These are phyloP conservation scores for Hibiscus tridactylites DNA, from an alignment of 345 rosid genomes.

Conservation along the genomic window DNA sequence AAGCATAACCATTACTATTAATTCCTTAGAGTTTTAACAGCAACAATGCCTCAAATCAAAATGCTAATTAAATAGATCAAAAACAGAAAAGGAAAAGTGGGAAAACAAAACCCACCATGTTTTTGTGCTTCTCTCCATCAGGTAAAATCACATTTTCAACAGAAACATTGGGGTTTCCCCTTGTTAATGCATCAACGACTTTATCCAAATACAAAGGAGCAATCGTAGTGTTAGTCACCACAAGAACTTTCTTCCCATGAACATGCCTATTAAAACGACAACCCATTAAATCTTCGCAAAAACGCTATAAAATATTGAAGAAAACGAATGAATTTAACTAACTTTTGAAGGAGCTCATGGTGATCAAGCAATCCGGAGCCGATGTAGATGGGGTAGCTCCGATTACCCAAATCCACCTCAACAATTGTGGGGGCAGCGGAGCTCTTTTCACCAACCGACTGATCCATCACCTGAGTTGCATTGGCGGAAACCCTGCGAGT, in stretches of 20 bases:
- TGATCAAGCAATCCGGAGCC: slow-evolving; percentile 84
- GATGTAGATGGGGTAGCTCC: slow-evolving; percentile 94
- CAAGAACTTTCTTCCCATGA: slow-evolving; percentile 91
- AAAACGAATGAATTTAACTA: neutral
- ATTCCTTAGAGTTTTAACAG: neutral
- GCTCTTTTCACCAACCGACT: slow-evolving; percentile 31
- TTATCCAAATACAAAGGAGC: slow-evolving; percentile 72
- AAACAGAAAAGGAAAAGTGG: neutral
- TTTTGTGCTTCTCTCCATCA: slow-evolving; percentile 84
- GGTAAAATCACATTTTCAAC: slow-evolving; percentile 83
- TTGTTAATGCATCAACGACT: slow-evolving; percentile 67
- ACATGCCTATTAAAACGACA: slow-evolving; percentile 51
- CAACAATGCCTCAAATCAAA: neutral
- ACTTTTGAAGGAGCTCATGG: slow-evolving; percentile 78
- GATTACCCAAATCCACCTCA: slow-evolving; percentile 76
- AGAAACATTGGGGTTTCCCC: slow-evolving; percentile 70
- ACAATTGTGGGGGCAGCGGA: slow-evolving; percentile 51
- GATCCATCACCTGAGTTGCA: slow-evolving; percentile 58
- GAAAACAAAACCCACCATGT: slow-evolving; percentile 50
- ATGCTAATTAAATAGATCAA: neutral
- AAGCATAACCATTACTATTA: slow-evolving; percentile 11
- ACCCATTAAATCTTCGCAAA: neutral
- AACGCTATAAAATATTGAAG: neutral
- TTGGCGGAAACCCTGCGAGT: slow-evolving; percentile 31
- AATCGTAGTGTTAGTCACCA: slow-evolving; percentile 72